Percentiles rank a stretch among this genome's conserved stretches.
Conservation (phyloP, 148 eudicot species). For the Dianthus caryophyllus region DNA sequence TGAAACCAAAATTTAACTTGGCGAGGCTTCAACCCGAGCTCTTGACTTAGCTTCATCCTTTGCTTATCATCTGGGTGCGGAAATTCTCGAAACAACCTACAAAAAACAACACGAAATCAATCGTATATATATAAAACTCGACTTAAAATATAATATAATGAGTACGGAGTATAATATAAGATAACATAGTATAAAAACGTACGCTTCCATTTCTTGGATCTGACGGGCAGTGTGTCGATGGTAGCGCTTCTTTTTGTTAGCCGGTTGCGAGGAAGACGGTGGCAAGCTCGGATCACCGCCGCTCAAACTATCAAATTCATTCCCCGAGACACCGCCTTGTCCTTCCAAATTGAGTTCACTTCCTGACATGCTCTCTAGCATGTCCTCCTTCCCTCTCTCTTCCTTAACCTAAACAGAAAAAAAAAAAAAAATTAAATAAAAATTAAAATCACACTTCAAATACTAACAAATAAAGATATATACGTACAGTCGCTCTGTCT, state of each 20-base stretch:
- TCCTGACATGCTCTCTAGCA: slow-evolving; percentile 66
- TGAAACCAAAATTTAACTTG: slow-evolving; percentile 99
- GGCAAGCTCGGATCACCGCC: slow-evolving; percentile 16
- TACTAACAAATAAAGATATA: too few relatives aligned
- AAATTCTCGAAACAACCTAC: slow-evolving; percentile 80
- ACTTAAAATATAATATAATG: neutral
- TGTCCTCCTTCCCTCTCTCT: slow-evolving; percentile 72
- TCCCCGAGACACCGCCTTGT: slow-evolving; percentile 50
- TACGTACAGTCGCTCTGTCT: too few relatives aligned
- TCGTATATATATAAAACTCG: too few relatives aligned
- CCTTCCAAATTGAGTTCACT: slow-evolving; percentile 72
- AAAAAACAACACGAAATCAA: slow-evolving; percentile 17
- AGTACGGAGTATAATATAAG: too few relatives aligned
- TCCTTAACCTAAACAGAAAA: slow-evolving; percentile 33
- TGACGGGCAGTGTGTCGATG: slow-evolving; percentile 94
- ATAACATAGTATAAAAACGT: slow-evolving; percentile 4
- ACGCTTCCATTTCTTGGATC: slow-evolving; percentile 99
- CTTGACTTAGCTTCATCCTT: slow-evolving; percentile 82
- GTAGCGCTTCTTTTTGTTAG: slow-evolving; percentile 79
- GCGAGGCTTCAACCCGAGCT: slow-evolving; percentile 81
- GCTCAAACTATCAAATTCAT: slow-evolving; percentile 52
- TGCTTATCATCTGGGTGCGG: slow-evolving; percentile 99
- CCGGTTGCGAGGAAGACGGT: slow-evolving; percentile 23
- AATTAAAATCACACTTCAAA: too few relatives aligned
- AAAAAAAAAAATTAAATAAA: neutral